phyloP scores from a whole-genome alignment of 2,329 filamentous ascomycete species.

The Aspergillus pseudotamarii region DNA sequence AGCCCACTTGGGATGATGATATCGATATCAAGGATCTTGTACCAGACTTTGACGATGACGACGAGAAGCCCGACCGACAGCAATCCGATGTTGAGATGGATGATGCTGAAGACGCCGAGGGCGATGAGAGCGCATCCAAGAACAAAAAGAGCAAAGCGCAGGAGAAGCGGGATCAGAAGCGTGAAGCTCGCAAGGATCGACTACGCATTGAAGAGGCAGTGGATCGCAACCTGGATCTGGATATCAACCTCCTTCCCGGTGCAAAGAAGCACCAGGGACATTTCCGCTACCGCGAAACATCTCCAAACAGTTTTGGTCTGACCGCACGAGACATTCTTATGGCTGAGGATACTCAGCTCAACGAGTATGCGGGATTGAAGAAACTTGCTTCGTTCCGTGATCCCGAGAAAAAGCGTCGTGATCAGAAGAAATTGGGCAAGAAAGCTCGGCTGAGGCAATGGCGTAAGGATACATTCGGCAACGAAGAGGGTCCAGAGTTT shows the following conservation, averaged over 20 bases:
- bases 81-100: conserved; percentile 59
- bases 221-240: conserved; percentile 76
- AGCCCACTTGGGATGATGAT: conserved; percentile 93
- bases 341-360: conserved; percentile 80
- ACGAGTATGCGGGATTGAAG: conserved; percentile 90
- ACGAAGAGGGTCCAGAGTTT: conserved; percentile 54
- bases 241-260: conserved; percentile 62
- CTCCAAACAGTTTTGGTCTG: conserved; percentile 85
- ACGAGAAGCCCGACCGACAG: conserved; percentile 57
- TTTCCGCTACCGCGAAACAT: conserved; percentile 95
- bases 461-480: conserved; percentile 70
- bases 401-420: conserved; percentile 82
- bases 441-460: conserved; percentile 89
- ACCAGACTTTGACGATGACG: conserved; percentile 82
- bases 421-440: conserved; percentile 87
- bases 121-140: conserved; percentile 39
- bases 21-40: conserved; percentile 94
- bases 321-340: conserved; percentile 90
- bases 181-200: conserved; percentile 76
- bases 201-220: conserved; percentile 83
- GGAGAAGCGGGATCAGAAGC: conserved; percentile 63
- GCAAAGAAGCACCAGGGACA: conserved; percentile 54
- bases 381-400: conserved; percentile 91
- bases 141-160: conserved; percentile 49
- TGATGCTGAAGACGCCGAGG: conserved; percentile 41